Conservation (phyloP, 345 rosid genomes). For the Alliaria petiolata region DNA sequence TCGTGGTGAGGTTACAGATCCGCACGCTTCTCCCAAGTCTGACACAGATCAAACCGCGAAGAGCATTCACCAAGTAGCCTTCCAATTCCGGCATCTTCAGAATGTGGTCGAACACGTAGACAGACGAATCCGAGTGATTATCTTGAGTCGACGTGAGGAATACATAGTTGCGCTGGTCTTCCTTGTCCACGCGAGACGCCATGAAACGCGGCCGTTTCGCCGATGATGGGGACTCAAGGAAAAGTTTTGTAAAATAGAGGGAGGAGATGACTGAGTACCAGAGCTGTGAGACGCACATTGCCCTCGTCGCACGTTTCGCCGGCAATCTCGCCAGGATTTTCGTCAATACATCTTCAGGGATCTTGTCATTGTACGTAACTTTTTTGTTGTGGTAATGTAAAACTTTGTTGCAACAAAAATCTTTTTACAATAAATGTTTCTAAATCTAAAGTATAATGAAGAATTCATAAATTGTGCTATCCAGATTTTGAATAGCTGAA, state of each 20-base stretch:
- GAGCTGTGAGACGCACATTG: not conserved
- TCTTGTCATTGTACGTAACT: too few species aligned
- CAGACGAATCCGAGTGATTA: too few species aligned
- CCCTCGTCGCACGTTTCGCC: not conserved
- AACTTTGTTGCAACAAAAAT: too few species aligned
- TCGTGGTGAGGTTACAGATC: slow-evolving; percentile 11
- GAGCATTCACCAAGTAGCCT: not conserved
- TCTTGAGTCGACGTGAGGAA: not conserved
- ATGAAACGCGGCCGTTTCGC: not conserved
- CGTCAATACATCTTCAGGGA: not conserved
- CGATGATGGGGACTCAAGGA: not conserved
- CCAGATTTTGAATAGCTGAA: too few species aligned
- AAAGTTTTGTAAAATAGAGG: not conserved
- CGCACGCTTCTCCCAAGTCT: not conserved
- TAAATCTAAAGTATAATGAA: too few species aligned
- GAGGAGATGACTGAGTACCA: not conserved
- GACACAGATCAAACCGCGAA: not conserved
- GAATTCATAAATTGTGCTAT: too few species aligned
- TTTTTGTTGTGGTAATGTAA: too few species aligned
- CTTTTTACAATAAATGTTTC: too few species aligned
- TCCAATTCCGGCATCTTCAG: not conserved
- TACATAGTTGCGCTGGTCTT: not conserved
- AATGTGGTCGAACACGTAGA: not conserved
- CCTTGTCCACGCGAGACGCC: not conserved
- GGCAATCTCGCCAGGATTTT: not conserved